Evolutionary conservation across 73 alveolate genomes (phyloP), one percentile per base, ranked within the genome.

Genomic region (Stentor roeselii): DNA sequence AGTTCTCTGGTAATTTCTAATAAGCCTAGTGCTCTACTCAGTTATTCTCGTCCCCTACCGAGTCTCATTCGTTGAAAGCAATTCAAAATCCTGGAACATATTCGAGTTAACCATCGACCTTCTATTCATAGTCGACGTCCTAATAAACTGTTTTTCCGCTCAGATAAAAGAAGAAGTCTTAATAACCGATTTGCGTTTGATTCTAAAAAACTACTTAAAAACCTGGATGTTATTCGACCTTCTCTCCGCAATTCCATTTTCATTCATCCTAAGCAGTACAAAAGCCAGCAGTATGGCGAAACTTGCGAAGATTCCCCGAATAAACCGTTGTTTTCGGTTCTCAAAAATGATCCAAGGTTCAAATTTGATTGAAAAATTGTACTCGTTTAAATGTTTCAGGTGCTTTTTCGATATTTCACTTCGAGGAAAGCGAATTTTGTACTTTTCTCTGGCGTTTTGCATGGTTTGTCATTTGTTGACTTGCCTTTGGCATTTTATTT

Each of bases 401-500:
- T n/a, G 58, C 3, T 42, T 82, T 42, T 3, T 90, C 40, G 31
- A 86, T 58, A 92, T 86, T 21, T 67, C 60, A 2, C 83, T 88
- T 36, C 76, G 92, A 82, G 75, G 87, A 31, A 93, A 91, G 84
- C 96, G 93, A 84, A 91, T 95, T 6, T 67, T 93, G 59, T 39
- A 83, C 37, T 89, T 90, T 42, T 86, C 88, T 34, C 60, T 93
- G 34, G 89, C 96, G 14, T 89, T 88, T 61, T 84, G 88, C 37
- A 42, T 91, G n/a, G 80, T 95, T 84, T 86, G 90, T 84, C 99
- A 95, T 86, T 78, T 93, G 39, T 90, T 92, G 60, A 96, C 97
- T 3, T 95, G 99, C 42, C 80, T 95, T 58, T 95, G 97, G 98
- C 89, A 84, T 82, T 86, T 95, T 39, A 82, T 91, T 83, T 90